Evolutionary conservation across 768 basidiomycete genomes (phyloP).

Genomic region (Rhizopogon rudus): DNA sequence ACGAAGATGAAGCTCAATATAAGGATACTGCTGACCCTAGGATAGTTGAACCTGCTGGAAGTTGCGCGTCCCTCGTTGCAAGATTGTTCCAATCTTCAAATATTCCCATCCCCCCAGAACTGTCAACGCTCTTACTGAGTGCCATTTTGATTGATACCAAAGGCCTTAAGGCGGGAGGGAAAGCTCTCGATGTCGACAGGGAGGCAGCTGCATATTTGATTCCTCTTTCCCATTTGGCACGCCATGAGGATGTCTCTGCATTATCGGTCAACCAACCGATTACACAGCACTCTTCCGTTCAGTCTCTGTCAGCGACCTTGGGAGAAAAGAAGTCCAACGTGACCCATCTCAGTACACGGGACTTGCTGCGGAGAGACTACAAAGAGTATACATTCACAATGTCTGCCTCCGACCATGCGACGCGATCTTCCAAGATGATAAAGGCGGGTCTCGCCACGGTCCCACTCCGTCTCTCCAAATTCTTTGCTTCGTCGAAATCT

Average conservation of each 20-base stretch:
- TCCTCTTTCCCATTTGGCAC: conserved; percentile 44
- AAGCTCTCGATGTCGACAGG: conserved; percentile 63
- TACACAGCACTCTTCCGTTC: conserved; percentile 32
- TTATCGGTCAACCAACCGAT: conserved; percentile 23
- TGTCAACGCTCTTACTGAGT: conserved; percentile 75
- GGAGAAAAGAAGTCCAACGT: conserved; percentile 59
- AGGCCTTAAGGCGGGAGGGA: conserved; percentile 73
- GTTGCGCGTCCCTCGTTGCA: conserved; percentile 70
- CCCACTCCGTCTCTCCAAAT: conserved; percentile 54
- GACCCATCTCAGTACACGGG: conserved; percentile 59
- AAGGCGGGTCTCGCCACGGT: conserved; percentile 81
- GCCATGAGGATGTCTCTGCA: conserved; percentile 9
- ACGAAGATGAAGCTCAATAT: conserved; percentile 78
- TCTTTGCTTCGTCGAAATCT: conserved; percentile 27
- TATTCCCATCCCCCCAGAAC: conserved; percentile 39
- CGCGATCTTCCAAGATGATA: conserved; percentile 26
- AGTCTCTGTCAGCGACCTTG: conserved; percentile 43
- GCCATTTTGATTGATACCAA: conserved; percentile 86
- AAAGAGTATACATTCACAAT: conserved; percentile 72
- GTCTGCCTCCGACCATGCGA: conserved; percentile 18
- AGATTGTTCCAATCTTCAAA: conserved; percentile 15
- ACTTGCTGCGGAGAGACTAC: conserved; percentile 92
- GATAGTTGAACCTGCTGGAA: conserved; percentile 65
- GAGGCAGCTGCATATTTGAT: conserved; percentile 61
- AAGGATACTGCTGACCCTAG: conserved; percentile 59